These are phyloP conservation scores for Diaporthe australafricana DNA, from an alignment of 2,329 filamentous ascomycete genomes.

Conservation along the genomic window DNA sequence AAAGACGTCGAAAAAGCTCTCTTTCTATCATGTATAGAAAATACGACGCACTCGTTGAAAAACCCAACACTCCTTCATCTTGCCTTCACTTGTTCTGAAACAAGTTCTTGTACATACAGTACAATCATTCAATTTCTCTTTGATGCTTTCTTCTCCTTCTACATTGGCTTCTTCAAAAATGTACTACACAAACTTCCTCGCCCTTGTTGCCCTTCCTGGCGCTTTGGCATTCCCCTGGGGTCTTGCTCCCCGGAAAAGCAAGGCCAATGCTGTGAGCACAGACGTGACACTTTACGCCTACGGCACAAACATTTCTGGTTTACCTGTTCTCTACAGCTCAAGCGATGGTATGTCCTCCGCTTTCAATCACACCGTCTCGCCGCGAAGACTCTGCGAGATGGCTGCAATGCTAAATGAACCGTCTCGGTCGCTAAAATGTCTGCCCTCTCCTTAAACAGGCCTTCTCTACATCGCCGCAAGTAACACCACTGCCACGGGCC, in stretches of 20 bases:
- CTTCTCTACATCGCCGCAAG: conserved; percentile 12
- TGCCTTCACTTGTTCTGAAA: conserved; percentile 17
- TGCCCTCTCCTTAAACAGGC: not conserved
- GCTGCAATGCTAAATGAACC: not conserved
- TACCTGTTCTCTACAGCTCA: conserved; percentile 7
- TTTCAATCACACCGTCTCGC: not conserved
- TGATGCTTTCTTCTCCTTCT: not conserved
- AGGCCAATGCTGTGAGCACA: conserved; percentile 34
- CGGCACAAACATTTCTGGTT: conserved; percentile 28
- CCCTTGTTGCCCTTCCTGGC: conserved; percentile 22
- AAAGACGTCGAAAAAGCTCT: not conserved
- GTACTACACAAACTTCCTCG: conserved; percentile 15
- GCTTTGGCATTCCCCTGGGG: conserved; percentile 6
- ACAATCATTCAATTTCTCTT: not conserved
- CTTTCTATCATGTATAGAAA: not conserved
- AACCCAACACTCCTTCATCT: not conserved
- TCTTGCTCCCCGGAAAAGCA: conserved; percentile 5
- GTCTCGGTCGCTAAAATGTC: not conserved
- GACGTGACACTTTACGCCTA: conserved; percentile 33
- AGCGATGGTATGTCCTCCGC: not conserved
- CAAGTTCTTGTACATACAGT: not conserved
- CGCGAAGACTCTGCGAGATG: not conserved
- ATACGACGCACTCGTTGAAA: not conserved
- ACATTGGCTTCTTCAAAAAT: conserved; percentile 4
- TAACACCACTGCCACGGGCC: not conserved